A percentile compares a stretch with the other conserved stretches of the same genome.
Evolutionary conservation across 495 filamentous ascomycete species (phyloP).

Genomic region (Daldinia loculata): DNA sequence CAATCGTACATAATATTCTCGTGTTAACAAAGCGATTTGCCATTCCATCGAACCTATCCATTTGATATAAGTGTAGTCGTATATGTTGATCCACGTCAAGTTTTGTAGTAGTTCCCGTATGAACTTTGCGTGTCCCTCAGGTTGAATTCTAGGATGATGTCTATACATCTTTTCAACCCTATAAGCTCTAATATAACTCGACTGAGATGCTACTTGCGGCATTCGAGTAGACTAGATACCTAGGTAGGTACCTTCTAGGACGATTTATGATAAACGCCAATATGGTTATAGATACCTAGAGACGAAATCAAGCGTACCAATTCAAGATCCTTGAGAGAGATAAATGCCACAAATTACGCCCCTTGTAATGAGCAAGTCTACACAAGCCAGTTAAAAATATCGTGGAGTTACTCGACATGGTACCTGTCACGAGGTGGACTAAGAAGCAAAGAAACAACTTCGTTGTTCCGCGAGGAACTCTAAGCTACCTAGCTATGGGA

Average conservation of each 20-base stretch:
- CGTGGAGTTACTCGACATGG: background rate
- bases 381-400: background rate
- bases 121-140: background rate
- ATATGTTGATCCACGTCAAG: background rate
- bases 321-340: background rate
- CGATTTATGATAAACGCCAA: no score
- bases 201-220: no score
- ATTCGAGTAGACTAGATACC: no score
- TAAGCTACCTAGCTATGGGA: no score
- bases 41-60: background rate
- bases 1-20: slow-evolving; percentile 46
- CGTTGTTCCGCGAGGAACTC: no score
- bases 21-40: slow-evolving; percentile 9
- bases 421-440: no score
- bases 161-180: background rate
- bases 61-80: background rate
- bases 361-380: background rate
- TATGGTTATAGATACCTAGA: no score
- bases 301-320: no score
- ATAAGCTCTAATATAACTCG: background rate
- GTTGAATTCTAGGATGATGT: background rate
- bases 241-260: no score
- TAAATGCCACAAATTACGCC: background rate
- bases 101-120: background rate
- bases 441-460: no score